Percentiles rank a stretch among this genome's conserved stretches.
phyloP scores from a whole-genome alignment of 2,329 filamentous ascomycete genomes.

The Pseudogymnoascus sp. region DNA sequence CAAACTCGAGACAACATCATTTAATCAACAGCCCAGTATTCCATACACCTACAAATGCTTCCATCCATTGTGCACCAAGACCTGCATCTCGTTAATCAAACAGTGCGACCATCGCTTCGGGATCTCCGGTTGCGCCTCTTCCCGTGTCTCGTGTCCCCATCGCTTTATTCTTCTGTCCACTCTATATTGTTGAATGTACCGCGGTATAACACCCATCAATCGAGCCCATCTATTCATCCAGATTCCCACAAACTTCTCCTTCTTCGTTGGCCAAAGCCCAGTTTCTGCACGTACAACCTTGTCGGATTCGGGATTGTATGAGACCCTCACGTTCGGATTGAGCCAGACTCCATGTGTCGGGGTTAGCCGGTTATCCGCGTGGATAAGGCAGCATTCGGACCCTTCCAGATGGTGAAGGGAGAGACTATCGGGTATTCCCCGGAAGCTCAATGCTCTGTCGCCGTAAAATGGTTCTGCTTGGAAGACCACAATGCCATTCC shows the following conservation, averaged over 20 bases:
- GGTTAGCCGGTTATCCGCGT: conserved; percentile 46
- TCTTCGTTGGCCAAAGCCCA: conserved; percentile 21
- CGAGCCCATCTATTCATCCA: conserved; percentile 51
- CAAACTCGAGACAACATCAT: background rate
- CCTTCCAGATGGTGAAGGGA: conserved; percentile 58
- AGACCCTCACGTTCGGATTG: conserved; percentile 62
- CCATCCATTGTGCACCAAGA: conserved; percentile 50
- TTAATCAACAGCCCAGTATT: background rate
- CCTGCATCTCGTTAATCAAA: conserved; percentile 54
- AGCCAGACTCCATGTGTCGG: conserved; percentile 49
- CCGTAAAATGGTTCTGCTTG: conserved; percentile 46
- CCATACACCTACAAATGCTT: conserved; percentile 32
- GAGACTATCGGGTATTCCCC: conserved; percentile 55
- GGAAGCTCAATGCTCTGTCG: conserved; percentile 43
- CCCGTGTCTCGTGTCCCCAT: conserved; percentile 27
- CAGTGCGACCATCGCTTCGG: conserved; percentile 43
- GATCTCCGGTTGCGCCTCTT: conserved; percentile 28
- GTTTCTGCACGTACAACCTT: conserved; percentile 35
- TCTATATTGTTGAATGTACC: conserved; percentile 24
- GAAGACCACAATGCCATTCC: conserved; percentile 49
- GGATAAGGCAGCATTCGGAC: conserved; percentile 73
- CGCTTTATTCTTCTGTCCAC: conserved; percentile 17
- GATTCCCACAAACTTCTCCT: conserved; percentile 42
- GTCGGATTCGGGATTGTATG: conserved; percentile 50
- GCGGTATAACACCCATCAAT: conserved; percentile 32